Base-by-base conservation (phyloP, 1,284 basidiomycete genomes). In the Laetiporus sulphureus region DNA sequence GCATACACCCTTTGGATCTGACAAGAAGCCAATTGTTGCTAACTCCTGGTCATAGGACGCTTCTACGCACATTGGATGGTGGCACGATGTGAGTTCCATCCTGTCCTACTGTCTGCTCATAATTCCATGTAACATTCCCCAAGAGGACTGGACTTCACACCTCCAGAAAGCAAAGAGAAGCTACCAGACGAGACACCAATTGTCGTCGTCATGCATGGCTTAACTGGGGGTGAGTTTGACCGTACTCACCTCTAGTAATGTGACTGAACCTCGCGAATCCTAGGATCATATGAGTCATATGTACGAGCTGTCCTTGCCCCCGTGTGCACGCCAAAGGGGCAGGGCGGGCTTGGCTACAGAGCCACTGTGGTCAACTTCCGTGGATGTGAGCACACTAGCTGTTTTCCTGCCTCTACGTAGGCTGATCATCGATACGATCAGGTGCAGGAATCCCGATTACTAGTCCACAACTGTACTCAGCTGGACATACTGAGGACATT, bases 311-410 rank as follows among this genome's bases (percentile, higher is more conserved):
- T 95, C 38, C 65, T 95, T 5, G 72, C 76, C 36, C 82, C 78
- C 44, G 82, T 83, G 5, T 81, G 79, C 51, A 71, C 76, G 20
- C 75, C 86, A 10, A 72, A 77, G 13, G 68, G 71, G 23, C 66
- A 83, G 50, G 90, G 89, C 22, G 92, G 91, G 1, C 68, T 94
- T 33, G 91, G 91, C 5, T 93, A 87, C 60, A 73, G 92, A 46
- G 92, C 79, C 2, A 81, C 90, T 4, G 92, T 96, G 7, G 76
- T 92, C 49, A 90, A 95, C 65, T 95, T 88, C 67, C 80, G 93
- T 51, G 94, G 93, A 55, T 97, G 94, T 86, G 77, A 71, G 40
- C 48, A 2, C 7, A 23, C 36, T 36, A 36, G 46, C n/a, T 5
- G 5, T 18, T 42, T 23, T 36, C 36, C 32, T 21, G 2, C 13